phyloP scores from a whole-genome alignment of 176 grass and related monocot genomes.

The Zea mays region Zm-B73-REFERENCE-NAM-5.0 NC_050104.1:16155001-16155500 shows the following conservation, averaged over 20 bases:
- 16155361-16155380: not conserved
- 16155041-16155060: slow-evolving; percentile 73
- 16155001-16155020: slow-evolving; percentile 95
- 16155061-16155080: slow-evolving; percentile 76
- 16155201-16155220: not conserved
- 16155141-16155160: not conserved
- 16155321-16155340: not conserved
- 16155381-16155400: not conserved
- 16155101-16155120: not conserved
- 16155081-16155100: slow-evolving; percentile 19
- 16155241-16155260: not conserved
- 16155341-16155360: not conserved
- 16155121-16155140: not conserved
- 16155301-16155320: not conserved
- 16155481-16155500: not conserved
- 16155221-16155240: not conserved
- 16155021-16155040: slow-evolving; percentile 94
- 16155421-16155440: not conserved
- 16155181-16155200: not conserved
- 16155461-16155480: not conserved
- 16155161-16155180: not conserved
- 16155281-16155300: not conserved
- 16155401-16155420: not conserved
- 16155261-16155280: slow-evolving; percentile 2
- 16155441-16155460: slow-evolving; percentile 5